Evolutionary conservation across 1,139 yeast genomes (phyloP), one percentile per base, ranked within the genome.

Genomic region (Yamadazyma triangularis): DNA sequence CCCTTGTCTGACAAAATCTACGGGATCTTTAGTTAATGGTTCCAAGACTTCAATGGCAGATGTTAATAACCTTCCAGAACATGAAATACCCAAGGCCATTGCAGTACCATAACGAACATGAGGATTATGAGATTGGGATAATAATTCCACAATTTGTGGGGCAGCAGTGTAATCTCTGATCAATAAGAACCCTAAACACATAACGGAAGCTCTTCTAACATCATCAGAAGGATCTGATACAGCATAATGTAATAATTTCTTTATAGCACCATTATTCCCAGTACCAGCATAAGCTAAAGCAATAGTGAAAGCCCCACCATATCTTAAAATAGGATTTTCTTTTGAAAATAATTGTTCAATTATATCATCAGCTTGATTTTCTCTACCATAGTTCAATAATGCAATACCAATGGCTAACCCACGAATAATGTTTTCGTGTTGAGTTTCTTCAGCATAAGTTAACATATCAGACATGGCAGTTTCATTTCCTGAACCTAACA

Each of bases 41-140:
- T 87, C 95, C 45, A 91, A 71, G 14, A 93, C 88, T 42, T 88
- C 96, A 40, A 91, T 75, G 0, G 98, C 98, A 26, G 91, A 80
- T 33, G 83, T 78, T 35, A 85, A 65, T 4, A 89, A 93, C 55
- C 94, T 83, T 32, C 98, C 98, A 18, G 97, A 96, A 68, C 97
- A 89, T 3, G 97, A 79, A 38, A 93, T 85, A 60, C 97, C 98
- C 43, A 91, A 72, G 0, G 99, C 98, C 78, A 91, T 70, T 3
- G 97, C 96, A 25, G 97, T 84, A 63, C 99, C 99, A 54, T 93
- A 91, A 60, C 99, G 85, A 20, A 93, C 98, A 54, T 93, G 97
- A 11, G 98, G 95, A 54, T 91, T 93, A 58, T 91, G 96, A 1
- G 96, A 86, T 59, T 89, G 96, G 1, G 96, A 78, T 47, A 93